These are phyloP conservation scores for Rubia occidens DNA, from an alignment of 305 asterid species.

Conservation along the genomic window DNA sequence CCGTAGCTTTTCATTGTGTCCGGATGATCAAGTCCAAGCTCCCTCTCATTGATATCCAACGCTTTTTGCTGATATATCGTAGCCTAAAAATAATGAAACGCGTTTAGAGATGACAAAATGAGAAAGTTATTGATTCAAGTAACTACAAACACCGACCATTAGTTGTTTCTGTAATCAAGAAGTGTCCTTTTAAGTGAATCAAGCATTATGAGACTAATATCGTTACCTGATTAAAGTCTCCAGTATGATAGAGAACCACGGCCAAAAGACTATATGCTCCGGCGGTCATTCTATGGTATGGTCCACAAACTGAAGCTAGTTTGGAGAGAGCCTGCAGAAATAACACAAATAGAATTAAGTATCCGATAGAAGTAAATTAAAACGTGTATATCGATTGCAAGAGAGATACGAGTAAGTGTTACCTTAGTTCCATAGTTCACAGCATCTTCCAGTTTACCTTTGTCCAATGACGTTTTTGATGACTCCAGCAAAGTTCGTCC, in stretches of 20 bases:
- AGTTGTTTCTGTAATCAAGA: background rate
- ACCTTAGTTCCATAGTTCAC: constrained; percentile 98
- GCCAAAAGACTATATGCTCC: constrained; percentile 99
- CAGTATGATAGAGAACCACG: constrained; percentile 94
- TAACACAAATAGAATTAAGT: background rate
- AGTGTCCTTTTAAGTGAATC: background rate
- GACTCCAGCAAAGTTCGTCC: constrained; percentile 96
- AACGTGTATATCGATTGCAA: constrained; percentile 5
- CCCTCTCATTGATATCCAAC: constrained; percentile 91
- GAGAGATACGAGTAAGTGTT: constrained; percentile 13
- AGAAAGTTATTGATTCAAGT: constrained; percentile 17
- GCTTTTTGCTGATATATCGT: constrained; percentile 98
- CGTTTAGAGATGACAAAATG: background rate
- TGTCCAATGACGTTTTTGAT: constrained; percentile 94
- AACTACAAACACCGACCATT: background rate
- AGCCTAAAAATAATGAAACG: constrained; percentile 41
- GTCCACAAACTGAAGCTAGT: constrained; percentile 48
- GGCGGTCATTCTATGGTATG: constrained; percentile 96
- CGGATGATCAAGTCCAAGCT: constrained; percentile 96
- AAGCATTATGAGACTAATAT: constrained; percentile 9
- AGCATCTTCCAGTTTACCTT: constrained; percentile 99
- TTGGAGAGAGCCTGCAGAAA: constrained; percentile 24
- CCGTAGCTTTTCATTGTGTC: constrained; percentile 99
- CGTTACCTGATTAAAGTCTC: constrained; percentile 96
- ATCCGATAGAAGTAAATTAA: constrained; percentile 8